Evolutionary conservation across 768 basidiomycete species (phyloP), one percentile per base, ranked within the genome.

Genomic region (Termitomyces sp.): DNA sequence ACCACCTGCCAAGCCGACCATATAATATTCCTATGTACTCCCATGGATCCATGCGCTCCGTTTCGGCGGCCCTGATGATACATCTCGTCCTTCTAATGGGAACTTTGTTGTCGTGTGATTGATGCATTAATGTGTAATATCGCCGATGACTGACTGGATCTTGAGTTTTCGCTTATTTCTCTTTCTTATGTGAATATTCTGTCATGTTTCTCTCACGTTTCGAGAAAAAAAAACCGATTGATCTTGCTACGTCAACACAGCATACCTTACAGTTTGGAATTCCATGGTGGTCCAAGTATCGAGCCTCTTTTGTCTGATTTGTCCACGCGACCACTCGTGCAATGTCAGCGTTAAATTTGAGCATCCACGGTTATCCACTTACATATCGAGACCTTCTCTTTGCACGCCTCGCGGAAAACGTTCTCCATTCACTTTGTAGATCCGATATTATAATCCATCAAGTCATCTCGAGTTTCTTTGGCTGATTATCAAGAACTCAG

Each of bases 21-120:
- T 22, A 32, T 14, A 33, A 36, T 28, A 51, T 40, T 48, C 58
- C n/a, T 49, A 36, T 24, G 4, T 26, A 26, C 52, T 58, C 58
- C 61, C 58, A 51, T 57, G 58, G 58, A 52, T 50, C 56, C 61
- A 62, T 28, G 57, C 48, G 22, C 41, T 49, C 40, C 20, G 18
- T 10, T 55, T 20, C 38, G 41, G 33, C 24, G n/a, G 33, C 48
- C 40, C 33, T 44, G 46, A 36, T 52, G 41, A 53, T 38, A 32
- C 33, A 33, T 52, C 40, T 41, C 40, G 20, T 40, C 35, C 14
- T 41, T 50, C 44, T n/a, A 40, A 33, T 48, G 11, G 33, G 16
- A 45, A 35, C 41, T 52, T 43, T 40, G 35, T 44, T 60, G 55
- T 43, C 54, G 32, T 40, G 55, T 52, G 59, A 53, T 53, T 28